phyloP scores from a whole-genome alignment of 768 basidiomycete species.

The Daedaleopsis sinensis region DNA sequence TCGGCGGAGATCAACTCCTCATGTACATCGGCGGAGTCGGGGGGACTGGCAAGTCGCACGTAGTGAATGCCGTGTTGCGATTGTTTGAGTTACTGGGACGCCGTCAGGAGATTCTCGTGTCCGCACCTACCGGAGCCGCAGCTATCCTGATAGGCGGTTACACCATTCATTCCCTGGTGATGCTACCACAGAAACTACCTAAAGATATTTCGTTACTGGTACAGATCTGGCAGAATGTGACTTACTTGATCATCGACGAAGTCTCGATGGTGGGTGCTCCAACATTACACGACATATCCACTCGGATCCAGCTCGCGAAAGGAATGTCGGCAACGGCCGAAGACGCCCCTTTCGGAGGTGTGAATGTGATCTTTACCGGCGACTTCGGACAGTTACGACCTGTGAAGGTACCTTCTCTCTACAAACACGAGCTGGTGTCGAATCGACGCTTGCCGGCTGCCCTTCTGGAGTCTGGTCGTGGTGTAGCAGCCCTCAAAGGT shows the following conservation, averaged over 20 bases:
- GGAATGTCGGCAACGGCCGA: constrained; percentile 4
- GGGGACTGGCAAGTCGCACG: constrained; percentile 35
- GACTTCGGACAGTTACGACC: constrained; percentile 35
- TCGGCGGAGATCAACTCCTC: constrained; percentile 18
- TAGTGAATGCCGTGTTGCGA: constrained; percentile 25
- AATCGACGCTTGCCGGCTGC: not conserved
- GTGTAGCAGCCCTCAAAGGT: not conserved
- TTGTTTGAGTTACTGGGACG: constrained; percentile 23
- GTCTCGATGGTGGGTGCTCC: constrained; percentile 26
- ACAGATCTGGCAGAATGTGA: constrained; percentile 19
- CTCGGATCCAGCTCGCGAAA: constrained; percentile 25
- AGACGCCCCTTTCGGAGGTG: constrained; percentile 30
- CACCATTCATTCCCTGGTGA: constrained; percentile 33
- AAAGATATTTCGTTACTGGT: not conserved
- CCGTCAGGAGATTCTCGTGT: constrained; percentile 17
- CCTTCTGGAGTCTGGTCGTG: not conserved
- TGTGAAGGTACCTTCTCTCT: constrained; percentile 24
- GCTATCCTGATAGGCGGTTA: constrained; percentile 32
- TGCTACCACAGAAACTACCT: constrained; percentile 20
- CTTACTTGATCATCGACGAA: constrained; percentile 26
- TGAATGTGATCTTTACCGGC: constrained; percentile 36
- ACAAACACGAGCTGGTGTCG: not conserved
- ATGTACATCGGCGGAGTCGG: constrained; percentile 35
- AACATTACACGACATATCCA: constrained; percentile 27
- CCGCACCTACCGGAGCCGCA: constrained; percentile 36